Evolutionary conservation across 495 filamentous ascomycete genomes (phyloP).

Genomic region (Glonium stellatum): DNA sequence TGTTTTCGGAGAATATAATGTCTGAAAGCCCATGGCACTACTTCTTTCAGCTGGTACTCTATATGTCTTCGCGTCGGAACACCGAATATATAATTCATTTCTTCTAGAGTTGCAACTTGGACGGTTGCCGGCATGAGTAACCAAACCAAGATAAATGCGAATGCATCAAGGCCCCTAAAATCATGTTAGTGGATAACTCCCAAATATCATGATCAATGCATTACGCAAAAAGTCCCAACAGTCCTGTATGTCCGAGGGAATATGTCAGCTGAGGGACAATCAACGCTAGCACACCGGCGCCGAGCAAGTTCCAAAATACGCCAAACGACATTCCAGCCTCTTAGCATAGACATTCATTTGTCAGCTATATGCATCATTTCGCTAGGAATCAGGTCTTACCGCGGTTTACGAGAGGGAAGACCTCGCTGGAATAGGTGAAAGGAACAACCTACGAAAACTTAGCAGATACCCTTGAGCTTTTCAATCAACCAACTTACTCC

Average conservation of each 20-base stretch:
- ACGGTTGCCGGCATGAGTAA: conserved; percentile 25
- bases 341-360: not conserved
- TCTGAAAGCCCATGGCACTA: conserved; percentile 10
- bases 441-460: conserved; percentile 10
- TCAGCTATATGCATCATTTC: conserved; percentile 1
- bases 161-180: conserved; percentile 15
- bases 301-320: conserved; percentile 27
- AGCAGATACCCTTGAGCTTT: not conserved
- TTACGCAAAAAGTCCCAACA: not conserved
- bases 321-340: conserved; percentile 21
- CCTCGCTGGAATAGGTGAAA: conserved; percentile 13
- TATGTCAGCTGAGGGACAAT: conserved; percentile 23
- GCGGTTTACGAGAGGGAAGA: conserved; percentile 7
- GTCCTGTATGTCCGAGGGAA: conserved; percentile 2
- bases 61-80: conserved; percentile 11
- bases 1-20: not conserved
- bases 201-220: not conserved
- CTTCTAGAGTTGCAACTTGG: conserved; percentile 18
- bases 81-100: conserved; percentile 22
- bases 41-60: conserved; percentile 8
- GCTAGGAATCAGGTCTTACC: conserved; percentile 10
- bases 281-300: conserved; percentile 24
- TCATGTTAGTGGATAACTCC: not conserved
- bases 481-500: not conserved
- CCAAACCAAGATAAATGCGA: conserved; percentile 24